phyloP scores from a whole-genome alignment of 2,329 filamentous ascomycete species.

The Fusarium sp. region DNA sequence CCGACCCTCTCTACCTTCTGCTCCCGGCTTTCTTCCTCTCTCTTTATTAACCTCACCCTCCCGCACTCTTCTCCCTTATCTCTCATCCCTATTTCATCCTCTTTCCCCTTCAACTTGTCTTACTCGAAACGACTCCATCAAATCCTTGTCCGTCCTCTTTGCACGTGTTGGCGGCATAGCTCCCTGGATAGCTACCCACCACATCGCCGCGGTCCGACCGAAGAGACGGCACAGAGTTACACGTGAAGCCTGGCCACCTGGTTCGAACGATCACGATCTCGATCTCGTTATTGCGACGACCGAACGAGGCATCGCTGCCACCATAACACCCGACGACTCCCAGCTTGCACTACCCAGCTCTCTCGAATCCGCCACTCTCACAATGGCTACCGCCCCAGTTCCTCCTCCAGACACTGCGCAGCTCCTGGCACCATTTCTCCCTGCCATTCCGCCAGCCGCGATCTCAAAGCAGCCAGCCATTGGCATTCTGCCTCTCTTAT shows the following conservation, averaged over 20 bases:
- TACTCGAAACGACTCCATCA: background rate
- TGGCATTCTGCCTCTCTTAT: slow-evolving; percentile 69
- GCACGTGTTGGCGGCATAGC: slow-evolving; percentile 21
- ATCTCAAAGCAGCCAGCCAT: slow-evolving; percentile 68
- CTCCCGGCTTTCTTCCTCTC: background rate
- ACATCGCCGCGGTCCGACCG: slow-evolving; percentile 23
- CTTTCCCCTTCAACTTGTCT: background rate
- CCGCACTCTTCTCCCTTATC: background rate
- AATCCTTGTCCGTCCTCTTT: slow-evolving; percentile 12
- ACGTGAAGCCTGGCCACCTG: slow-evolving; percentile 29
- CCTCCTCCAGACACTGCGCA: slow-evolving; percentile 58
- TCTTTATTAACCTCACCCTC: slow-evolving; percentile 15
- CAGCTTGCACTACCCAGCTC: background rate
- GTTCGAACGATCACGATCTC: slow-evolving; percentile 7
- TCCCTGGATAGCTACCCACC: background rate
- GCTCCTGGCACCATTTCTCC: slow-evolving; percentile 68
- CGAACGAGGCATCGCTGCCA: slow-evolving; percentile 12
- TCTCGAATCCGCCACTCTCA: slow-evolving; percentile 21
- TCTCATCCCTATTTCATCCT: slow-evolving; percentile 3
- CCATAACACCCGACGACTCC: background rate
- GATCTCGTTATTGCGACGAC: slow-evolving; percentile 1
- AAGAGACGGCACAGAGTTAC: slow-evolving; percentile 19
- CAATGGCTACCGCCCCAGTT: slow-evolving; percentile 49
- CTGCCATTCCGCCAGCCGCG: slow-evolving; percentile 69
- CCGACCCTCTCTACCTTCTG: slow-evolving; percentile 23